Evolutionary conservation across 2,329 filamentous ascomycete genomes (phyloP).

Genomic region (Canariomyces notabilis): DNA sequence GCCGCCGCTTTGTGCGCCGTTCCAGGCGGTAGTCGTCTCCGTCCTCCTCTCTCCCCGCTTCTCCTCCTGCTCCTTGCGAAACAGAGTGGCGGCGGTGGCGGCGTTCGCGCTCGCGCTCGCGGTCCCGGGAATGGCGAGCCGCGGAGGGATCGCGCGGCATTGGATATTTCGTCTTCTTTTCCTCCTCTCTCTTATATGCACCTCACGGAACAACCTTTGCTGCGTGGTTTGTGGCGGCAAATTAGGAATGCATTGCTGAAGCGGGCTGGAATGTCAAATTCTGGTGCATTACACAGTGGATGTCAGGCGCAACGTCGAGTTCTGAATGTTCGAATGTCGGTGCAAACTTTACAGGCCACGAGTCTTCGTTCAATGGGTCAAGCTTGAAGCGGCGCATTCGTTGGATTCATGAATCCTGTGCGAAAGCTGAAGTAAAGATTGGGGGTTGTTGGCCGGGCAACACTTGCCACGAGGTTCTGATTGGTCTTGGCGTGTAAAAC

Average conservation of each 20-base stretch:
- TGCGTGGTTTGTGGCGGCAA: background rate
- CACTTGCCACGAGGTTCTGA: conserved; percentile 3
- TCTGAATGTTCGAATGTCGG: too few species aligned
- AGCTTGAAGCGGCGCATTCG: conserved; percentile 1
- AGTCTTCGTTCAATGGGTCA: conserved; percentile 11
- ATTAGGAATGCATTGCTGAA: conserved; percentile 12
- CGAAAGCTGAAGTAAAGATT: conserved; percentile 11
- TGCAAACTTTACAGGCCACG: conserved; percentile 19
- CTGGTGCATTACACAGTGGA: too few species aligned
- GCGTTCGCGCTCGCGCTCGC: conserved; percentile 2
- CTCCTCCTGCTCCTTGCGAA: too few species aligned
- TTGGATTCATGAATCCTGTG: too few species aligned
- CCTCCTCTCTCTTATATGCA: too few species aligned
- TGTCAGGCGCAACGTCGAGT: too few species aligned
- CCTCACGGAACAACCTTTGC: too few species aligned
- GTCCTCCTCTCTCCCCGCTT: too few species aligned
- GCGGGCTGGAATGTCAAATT: too few species aligned
- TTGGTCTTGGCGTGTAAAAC: too few species aligned
- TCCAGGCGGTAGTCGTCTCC: conserved; percentile 4
- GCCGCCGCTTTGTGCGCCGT: conserved; percentile 9
- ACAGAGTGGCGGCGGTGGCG: conserved; percentile 9
- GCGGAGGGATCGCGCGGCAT: conserved; percentile 20
- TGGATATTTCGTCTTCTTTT: background rate
- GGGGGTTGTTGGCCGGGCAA: conserved; percentile 25
- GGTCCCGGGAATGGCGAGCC: conserved; percentile 5